A percentile compares a stretch with the other conserved stretches of the same genome.
Conservation (phyloP, 1,139 yeast genomes). For the Lodderomyces beijingensis region DNA sequence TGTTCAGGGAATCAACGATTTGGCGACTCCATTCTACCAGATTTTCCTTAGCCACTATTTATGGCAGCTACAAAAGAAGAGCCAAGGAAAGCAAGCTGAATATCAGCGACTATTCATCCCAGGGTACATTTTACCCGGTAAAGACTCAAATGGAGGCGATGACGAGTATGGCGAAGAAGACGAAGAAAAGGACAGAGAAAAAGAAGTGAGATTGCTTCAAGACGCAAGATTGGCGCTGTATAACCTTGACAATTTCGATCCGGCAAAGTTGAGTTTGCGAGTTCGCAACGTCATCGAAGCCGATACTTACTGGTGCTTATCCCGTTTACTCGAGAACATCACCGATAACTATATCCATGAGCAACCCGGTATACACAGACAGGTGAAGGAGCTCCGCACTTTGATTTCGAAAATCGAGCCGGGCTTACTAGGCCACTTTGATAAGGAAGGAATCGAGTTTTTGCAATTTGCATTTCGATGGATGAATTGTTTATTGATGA, state of each 20-base stretch:
- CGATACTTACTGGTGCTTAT: constrained; percentile 94
- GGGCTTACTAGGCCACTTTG: constrained; percentile 69
- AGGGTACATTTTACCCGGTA: constrained; percentile 19
- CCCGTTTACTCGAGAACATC: constrained; percentile 84
- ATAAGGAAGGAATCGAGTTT: constrained; percentile 79
- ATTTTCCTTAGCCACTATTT: constrained; percentile 74
- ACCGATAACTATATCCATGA: constrained; percentile 97
- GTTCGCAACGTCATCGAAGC: constrained; percentile 61
- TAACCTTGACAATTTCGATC: constrained; percentile 51
- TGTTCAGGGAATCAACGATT: constrained; percentile 97
- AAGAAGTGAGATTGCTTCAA: constrained; percentile 16
- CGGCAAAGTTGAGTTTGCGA: constrained; percentile 53
- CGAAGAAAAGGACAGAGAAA: background rate
- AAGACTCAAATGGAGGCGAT: constrained; percentile 1
- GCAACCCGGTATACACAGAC: constrained; percentile 94
- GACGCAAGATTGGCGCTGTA: constrained; percentile 24
- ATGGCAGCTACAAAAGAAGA: constrained; percentile 36
- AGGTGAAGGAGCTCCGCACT: constrained; percentile 75
- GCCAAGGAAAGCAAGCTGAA: constrained; percentile 13
- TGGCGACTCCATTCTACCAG: constrained; percentile 91
- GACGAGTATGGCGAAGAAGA: background rate
- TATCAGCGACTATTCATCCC: constrained; percentile 34
- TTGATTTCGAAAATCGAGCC: constrained; percentile 77
- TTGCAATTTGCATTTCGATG: constrained; percentile 94
- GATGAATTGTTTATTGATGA: constrained; percentile 97